phyloP scores from a whole-genome alignment of 805 yeast species.

The Pichia insulana region DNA sequence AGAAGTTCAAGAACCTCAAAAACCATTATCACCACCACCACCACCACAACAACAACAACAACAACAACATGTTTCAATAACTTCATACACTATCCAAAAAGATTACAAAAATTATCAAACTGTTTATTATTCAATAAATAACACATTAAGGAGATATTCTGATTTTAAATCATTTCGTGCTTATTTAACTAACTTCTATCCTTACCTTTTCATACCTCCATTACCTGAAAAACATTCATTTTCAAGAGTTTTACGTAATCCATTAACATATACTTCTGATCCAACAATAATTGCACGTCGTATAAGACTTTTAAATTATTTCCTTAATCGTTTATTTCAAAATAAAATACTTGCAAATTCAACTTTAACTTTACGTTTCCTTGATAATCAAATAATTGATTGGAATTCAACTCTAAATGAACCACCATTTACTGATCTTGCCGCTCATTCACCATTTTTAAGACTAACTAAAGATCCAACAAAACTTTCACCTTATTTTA shows the following conservation, averaged over 20 bases:
- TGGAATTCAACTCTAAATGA: conserved; percentile 39
- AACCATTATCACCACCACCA: neutral
- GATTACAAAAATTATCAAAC: conserved; percentile 25
- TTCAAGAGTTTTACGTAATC: conserved; percentile 26
- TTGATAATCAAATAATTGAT: conserved; percentile 42
- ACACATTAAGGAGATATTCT: conserved; percentile 69
- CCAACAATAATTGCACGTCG: conserved; percentile 37
- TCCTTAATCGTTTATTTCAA: conserved; percentile 32
- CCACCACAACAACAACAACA: neutral
- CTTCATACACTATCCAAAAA: conserved; percentile 17
- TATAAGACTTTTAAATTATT: conserved; percentile 36
- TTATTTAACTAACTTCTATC: conserved; percentile 61
- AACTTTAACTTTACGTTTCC: conserved; percentile 35
- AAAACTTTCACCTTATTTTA: conserved; percentile 40
- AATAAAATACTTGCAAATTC: conserved; percentile 31
- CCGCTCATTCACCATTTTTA: conserved; percentile 40
- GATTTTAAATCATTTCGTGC: conserved; percentile 82
- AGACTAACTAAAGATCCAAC: conserved; percentile 44
- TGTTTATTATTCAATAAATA: conserved; percentile 25
- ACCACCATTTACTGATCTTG: conserved; percentile 32
- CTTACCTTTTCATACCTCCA: conserved; percentile 86
- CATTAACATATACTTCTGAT: conserved; percentile 27
- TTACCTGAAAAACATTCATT: conserved; percentile 80
- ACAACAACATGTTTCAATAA: conserved; percentile 10
- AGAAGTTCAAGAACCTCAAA: no score